phyloP scores from a whole-genome alignment of 1,139 yeast species.

The Lodderomyces oxycetoniae region DNA sequence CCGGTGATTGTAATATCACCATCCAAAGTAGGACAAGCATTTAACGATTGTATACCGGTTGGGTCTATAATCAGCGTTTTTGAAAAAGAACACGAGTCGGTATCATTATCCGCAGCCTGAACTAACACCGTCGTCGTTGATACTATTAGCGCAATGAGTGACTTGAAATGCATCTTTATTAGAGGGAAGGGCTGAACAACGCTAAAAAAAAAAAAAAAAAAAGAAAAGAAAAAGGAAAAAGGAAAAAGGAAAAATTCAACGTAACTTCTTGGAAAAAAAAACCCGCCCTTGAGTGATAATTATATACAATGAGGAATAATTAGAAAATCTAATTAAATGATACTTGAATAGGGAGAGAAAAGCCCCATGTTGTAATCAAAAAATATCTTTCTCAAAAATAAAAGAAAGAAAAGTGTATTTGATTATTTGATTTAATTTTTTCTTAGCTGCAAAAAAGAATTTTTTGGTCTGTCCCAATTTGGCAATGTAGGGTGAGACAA shows the following conservation, averaged over 20 bases:
- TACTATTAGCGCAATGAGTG: slow-evolving; percentile 1
- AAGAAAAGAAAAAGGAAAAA: slow-evolving; percentile 4
- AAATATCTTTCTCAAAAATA: not conserved
- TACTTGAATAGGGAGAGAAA: slow-evolving; percentile 1
- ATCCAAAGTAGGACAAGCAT: slow-evolving; percentile 39
- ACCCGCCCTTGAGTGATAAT: too few species aligned
- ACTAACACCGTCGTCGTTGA: not conserved
- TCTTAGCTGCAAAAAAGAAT: too few species aligned
- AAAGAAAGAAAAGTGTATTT: too few species aligned
- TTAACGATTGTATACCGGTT: slow-evolving; percentile 31
- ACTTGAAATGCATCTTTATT: slow-evolving; percentile 1
- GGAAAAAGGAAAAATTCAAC: slow-evolving; percentile 3
- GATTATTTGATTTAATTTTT: too few species aligned
- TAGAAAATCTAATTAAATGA: slow-evolving; percentile 2
- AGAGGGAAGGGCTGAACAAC: not conserved
- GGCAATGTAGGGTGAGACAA: too few species aligned
- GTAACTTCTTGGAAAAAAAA: too few species aligned
- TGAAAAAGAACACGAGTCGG: slow-evolving; percentile 33
- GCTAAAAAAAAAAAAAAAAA: not conserved
- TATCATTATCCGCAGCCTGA: slow-evolving; percentile 4
- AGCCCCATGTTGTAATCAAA: not conserved
- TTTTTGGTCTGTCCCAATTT: too few species aligned
- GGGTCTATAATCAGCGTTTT: slow-evolving; percentile 37
- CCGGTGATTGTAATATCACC: slow-evolving; percentile 41
- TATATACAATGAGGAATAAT: not conserved